Evolutionary conservation across 768 basidiomycete species (phyloP).

Genomic region (Rhodocollybia butyracea): DNA sequence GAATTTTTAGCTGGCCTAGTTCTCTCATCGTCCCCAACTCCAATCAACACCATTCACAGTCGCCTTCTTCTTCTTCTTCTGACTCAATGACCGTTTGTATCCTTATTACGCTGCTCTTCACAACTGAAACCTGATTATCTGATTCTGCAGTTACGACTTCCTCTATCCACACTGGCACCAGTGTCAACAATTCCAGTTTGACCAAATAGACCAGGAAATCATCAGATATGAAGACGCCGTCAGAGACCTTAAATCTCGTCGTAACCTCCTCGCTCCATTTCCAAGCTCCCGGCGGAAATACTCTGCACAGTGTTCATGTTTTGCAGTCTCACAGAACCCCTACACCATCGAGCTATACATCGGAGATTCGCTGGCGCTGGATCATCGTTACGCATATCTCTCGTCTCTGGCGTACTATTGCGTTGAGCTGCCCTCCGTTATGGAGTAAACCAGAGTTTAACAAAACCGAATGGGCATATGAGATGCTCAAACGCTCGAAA

Average conservation of each 20-base stretch:
- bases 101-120: not conserved
- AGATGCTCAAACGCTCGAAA: conserved; percentile 44
- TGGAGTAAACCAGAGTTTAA: conserved; percentile 37
- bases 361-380: conserved; percentile 30
- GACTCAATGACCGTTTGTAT: conserved; percentile 15
- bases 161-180: too few relatives aligned
- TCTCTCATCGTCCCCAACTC: not conserved
- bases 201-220: conserved; percentile 35
- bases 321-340: conserved; percentile 12
- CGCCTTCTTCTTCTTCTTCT: not conserved
- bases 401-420: conserved; percentile 41
- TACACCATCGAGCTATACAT: conserved; percentile 26
- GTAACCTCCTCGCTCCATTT: conserved; percentile 37
- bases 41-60: not conserved
- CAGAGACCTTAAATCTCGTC: conserved; percentile 28
- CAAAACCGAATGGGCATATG: conserved; percentile 33
- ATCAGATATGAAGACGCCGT: conserved; percentile 28
- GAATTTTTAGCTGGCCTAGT: conserved; percentile 29
- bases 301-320: conserved; percentile 35
- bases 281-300: conserved; percentile 39
- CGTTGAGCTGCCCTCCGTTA: conserved; percentile 35
- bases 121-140: not conserved
- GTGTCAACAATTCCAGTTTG: not conserved
- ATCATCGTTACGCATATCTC: conserved; percentile 38
- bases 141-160: conserved; percentile 1